These are phyloP conservation scores for Fusarium humuli DNA, from an alignment of 2,329 filamentous ascomycete species.

Conservation along the genomic window DNA sequence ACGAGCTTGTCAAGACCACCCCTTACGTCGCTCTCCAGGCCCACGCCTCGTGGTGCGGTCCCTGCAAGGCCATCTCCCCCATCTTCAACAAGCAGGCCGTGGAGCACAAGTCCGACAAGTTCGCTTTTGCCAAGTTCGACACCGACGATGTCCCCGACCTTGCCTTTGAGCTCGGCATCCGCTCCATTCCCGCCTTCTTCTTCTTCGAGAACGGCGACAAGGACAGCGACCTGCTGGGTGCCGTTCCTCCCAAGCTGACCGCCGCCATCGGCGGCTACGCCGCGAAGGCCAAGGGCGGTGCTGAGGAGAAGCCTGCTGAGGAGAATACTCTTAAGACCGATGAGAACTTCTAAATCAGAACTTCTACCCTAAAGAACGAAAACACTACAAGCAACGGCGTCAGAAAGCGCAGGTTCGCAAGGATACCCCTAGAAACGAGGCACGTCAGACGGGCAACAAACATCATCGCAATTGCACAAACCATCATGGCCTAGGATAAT, in stretches of 20 bases:
- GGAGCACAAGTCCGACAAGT: constrained; percentile 52
- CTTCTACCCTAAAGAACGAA: not conserved
- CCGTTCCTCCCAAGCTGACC: constrained; percentile 51
- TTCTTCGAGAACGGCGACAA: constrained; percentile 68
- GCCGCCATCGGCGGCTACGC: constrained; percentile 43
- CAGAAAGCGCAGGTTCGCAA: constrained; percentile 28
- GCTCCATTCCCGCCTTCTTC: constrained; percentile 70
- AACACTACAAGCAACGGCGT: constrained; percentile 15
- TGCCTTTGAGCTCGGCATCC: constrained; percentile 62
- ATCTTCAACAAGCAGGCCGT: constrained; percentile 62
- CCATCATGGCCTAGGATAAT: not conserved
- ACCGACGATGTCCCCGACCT: constrained; percentile 66
- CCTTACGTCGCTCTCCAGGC: constrained; percentile 68
- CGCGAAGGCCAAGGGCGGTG: constrained; percentile 44
- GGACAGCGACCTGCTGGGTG: constrained; percentile 58
- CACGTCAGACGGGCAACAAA: constrained; percentile 9
- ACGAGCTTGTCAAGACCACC: constrained; percentile 59
- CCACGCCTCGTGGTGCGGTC: constrained; percentile 70
- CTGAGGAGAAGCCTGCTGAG: constrained; percentile 26
- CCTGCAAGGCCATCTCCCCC: constrained; percentile 70
- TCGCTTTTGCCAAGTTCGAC: constrained; percentile 70
- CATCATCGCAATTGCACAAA: constrained; percentile 10
- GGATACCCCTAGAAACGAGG: constrained; percentile 36
- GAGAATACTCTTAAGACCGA: constrained; percentile 34
- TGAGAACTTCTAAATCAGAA: constrained; percentile 34